Evolutionary conservation across 208 protist genomes (phyloP).

Genomic region (Acanthamoeba lenticulata): DNA sequence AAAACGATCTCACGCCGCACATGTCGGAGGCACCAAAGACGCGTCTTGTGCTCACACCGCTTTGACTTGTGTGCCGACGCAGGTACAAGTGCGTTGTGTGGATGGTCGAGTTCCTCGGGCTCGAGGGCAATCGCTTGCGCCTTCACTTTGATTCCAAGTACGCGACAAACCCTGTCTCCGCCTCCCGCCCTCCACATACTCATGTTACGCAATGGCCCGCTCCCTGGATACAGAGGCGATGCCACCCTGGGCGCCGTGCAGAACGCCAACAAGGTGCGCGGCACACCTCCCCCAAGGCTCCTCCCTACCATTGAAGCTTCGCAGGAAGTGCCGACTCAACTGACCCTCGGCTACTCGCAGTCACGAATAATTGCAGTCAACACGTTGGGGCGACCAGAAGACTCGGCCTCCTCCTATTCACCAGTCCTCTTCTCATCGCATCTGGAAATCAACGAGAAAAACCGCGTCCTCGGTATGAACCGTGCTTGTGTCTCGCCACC

Average conservation of each 20-base stretch:
- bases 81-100: conserved; percentile 36
- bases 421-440: background rate
- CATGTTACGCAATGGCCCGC: background rate
- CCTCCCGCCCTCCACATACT: background rate
- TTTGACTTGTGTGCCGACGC: background rate
- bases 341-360: background rate
- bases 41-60: background rate
- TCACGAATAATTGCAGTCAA: conserved; percentile 11
- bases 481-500: background rate
- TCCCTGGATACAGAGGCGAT: background rate
- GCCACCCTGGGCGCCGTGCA: background rate
- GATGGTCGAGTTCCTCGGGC: background rate
- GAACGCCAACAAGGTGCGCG: conserved; percentile 26
- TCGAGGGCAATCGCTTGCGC: background rate
- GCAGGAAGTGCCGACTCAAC: background rate
- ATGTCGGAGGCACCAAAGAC: too few species aligned
- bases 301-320: background rate
- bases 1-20: too few species aligned
- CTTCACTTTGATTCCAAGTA: conserved; percentile 12
- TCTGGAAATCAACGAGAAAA: conserved; percentile 9
- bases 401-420: background rate
- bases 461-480: background rate
- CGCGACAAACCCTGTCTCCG: background rate
- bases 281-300: background rate
- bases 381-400: background rate